Conservation (phyloP, 345 rosid genomes). For the Eucalyptus melliodora region DNA sequence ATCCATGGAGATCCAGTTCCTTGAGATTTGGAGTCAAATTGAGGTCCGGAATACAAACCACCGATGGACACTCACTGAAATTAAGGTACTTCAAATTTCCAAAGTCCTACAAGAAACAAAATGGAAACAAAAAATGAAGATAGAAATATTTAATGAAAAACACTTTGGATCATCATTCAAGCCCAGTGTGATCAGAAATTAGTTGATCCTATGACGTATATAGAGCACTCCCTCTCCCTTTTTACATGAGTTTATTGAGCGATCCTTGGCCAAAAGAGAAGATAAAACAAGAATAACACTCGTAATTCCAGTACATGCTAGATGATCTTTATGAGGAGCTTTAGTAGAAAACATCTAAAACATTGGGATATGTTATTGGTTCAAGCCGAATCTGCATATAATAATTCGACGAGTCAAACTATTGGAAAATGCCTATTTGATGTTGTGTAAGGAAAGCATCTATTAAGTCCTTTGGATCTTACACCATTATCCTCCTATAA, state of each 20-base stretch:
- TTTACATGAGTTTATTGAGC: not conserved
- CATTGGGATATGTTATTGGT: too few relatives aligned
- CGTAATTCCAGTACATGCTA: too few relatives aligned
- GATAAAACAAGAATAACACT: not conserved
- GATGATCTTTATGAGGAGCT: too few relatives aligned
- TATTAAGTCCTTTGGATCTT: not conserved
- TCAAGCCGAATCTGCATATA: too few relatives aligned
- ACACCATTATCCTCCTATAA: not conserved
- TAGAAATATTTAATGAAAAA: not conserved
- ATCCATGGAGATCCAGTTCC: not conserved
- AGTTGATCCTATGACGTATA: not conserved
- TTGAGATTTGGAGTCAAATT: not conserved
- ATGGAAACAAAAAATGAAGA: not conserved
- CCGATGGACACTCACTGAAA: accelerated
- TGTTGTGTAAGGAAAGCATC: too few relatives aligned
- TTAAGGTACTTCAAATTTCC: not conserved
- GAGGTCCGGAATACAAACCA: not conserved
- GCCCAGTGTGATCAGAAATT: not conserved
- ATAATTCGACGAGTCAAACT: too few relatives aligned
- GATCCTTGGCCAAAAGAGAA: not conserved
- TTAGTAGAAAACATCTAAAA: too few relatives aligned
- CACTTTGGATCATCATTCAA: not conserved
- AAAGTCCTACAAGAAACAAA: not conserved
- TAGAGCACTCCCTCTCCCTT: not conserved
- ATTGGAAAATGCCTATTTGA: too few relatives aligned